Evolutionary conservation across 352 stramenopile genomes (phyloP).

Genomic region (Pythium periplocum): DNA sequence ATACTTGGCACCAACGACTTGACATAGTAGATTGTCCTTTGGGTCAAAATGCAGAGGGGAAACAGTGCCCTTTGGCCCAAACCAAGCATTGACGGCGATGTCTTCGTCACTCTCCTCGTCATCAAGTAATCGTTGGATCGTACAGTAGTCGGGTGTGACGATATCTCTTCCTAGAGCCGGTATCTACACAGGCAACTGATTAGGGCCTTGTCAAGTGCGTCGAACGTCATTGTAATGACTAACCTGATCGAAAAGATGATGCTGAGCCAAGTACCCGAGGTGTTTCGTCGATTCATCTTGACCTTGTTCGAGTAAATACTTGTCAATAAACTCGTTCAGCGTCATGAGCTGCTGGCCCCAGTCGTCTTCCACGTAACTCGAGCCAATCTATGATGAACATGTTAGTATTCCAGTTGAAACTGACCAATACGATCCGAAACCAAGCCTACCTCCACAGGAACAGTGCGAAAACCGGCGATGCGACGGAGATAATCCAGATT

Average conservation of each 20-base stretch:
- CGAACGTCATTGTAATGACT: not conserved
- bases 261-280: constrained; percentile 82
- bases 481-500: constrained; percentile 63
- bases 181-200: constrained; percentile 37
- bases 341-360: constrained; percentile 81
- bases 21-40: constrained; percentile 87
- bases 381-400: constrained; percentile 39
- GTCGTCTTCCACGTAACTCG: constrained; percentile 74
- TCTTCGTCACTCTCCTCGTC: constrained; percentile 49
- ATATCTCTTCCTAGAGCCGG: constrained; percentile 73
- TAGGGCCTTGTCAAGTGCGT: too few relatives aligned
- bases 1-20: constrained; percentile 84
- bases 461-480: constrained; percentile 66
- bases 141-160: constrained; percentile 86
- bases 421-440: too few relatives aligned
- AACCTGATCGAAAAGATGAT: constrained; percentile 89
- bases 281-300: too few relatives aligned
- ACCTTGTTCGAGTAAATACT: constrained; percentile 21
- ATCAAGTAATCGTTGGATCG: constrained; percentile 35
- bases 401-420: too few relatives aligned
- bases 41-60: constrained; percentile 88
- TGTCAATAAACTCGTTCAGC: constrained; percentile 72
- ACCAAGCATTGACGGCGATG: constrained; percentile 85
- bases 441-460: constrained; percentile 64
- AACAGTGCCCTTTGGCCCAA: constrained; percentile 71